Base-by-base conservation (phyloP, 306 rosid species). In the Macrotyloma uniflorum region DNA sequence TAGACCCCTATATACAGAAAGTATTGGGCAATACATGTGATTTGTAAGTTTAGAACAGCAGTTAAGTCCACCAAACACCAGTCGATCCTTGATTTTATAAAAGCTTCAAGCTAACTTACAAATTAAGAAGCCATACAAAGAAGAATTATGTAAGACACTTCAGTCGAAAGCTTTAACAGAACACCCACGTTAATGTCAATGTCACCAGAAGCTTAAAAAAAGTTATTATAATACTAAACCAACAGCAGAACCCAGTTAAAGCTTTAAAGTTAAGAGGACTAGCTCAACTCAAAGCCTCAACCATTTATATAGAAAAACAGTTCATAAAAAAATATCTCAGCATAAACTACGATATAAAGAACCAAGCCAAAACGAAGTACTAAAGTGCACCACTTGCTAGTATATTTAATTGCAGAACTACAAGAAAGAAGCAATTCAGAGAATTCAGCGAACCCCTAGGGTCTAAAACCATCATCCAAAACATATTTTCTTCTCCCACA, bases 351-450 rank as follows among this genome's bases (percentile, higher is more conserved):
- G 77, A 85, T 59, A 26, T 57, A 24, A 24, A 23, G 35, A 70
- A 67, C 74, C 76, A 3, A n/a, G 30, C 26, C 67, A 82, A 69
- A 15, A 40, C 84, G 82, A 80, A 26, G 73, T 32, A 68, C 46
- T 28, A 80, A 80, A 61, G 72, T 20, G 58, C 68, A 58, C 40
- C 76, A 40, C 80, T 50, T 42, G 64, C 72, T 45, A 57, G 24
- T 36, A 67, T 85, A 82, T 82, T 75, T 73, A 84, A 83, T 55
- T 59, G 80, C 61, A 73, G 72, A 75, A 75, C 71, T 73, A 78
- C 28, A 18, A 45, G 35, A 65, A 50, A 75, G 77, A 84, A 62
- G 73, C 42, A 75, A 50, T 12, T 38, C 75, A 68, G 8, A 58
- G 53, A 57, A 55, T 47, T 75, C 76, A 76, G 57, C 51, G 55